These are phyloP conservation scores for Suhomyces bolitotheri DNA, from an alignment of 1,139 yeast species.

Conservation along the genomic window DNA sequence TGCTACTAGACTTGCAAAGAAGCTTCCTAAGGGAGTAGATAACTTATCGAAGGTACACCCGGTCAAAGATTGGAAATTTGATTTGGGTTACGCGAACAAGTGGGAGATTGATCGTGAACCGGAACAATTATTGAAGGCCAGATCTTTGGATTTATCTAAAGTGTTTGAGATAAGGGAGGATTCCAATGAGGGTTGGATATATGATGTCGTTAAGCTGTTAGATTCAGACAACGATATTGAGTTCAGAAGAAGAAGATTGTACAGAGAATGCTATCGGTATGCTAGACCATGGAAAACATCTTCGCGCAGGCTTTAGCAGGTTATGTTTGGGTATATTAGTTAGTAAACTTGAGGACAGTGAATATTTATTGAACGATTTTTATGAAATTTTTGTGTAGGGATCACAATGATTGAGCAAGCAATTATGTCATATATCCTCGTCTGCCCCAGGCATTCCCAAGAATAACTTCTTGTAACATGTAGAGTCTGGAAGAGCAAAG, in stretches of 20 bases:
- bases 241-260: slow-evolving; percentile 58
- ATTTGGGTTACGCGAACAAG: slow-evolving; percentile 48
- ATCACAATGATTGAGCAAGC: no score
- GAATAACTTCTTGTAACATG: slow-evolving; percentile 55
- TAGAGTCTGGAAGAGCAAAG: slow-evolving; percentile 41
- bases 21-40: slow-evolving; percentile 64
- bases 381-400: no score
- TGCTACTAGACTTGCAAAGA: slow-evolving; percentile 53
- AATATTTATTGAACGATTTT: no score
- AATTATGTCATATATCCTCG: no score
- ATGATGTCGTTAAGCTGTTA: slow-evolving; percentile 31
- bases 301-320: no score
- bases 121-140: slow-evolving; percentile 50
- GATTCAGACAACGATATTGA: slow-evolving; percentile 23
- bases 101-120: slow-evolving; percentile 70
- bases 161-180: slow-evolving; percentile 18
- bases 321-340: no score
- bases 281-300: slow-evolving; percentile 17
- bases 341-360: no score
- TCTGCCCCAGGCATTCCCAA: slow-evolving; percentile 52
- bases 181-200: slow-evolving; percentile 49
- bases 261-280: slow-evolving; percentile 51
- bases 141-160: slow-evolving; percentile 31
- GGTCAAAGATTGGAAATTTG: slow-evolving; percentile 77
- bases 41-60: slow-evolving; percentile 58